A percentile compares a stretch with the other conserved stretches of the same genome.
These are phyloP conservation scores for Carex myosuroides DNA, from an alignment of 176 grass and related monocot species.

Conservation along the genomic window DNA sequence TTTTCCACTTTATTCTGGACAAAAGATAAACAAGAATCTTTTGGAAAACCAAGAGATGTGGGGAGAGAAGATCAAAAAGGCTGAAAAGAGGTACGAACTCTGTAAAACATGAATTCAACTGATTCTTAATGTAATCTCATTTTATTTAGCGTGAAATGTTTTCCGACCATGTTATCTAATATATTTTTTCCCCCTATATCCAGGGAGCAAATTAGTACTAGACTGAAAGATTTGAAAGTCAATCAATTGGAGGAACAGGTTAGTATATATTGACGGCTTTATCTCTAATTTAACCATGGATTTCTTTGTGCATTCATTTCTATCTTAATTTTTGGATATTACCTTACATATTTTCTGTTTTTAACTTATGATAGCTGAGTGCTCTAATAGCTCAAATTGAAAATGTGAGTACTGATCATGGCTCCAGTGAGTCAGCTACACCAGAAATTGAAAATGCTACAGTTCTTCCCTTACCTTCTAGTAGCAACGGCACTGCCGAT, in stretches of 20 bases:
- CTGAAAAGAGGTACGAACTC: slow-evolving; percentile 53
- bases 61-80: slow-evolving; percentile 46
- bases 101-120: not conserved
- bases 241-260: slow-evolving; percentile 77
- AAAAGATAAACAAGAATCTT: slow-evolving; percentile 66
- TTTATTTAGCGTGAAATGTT: slow-evolving; percentile 7
- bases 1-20: not conserved
- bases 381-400: slow-evolving; percentile 61
- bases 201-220: slow-evolving; percentile 61
- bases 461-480: slow-evolving; percentile 29
- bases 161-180: not conserved
- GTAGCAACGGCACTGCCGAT: not conserved
- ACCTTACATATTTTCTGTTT: slow-evolving; percentile 7
- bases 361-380: slow-evolving; percentile 35
- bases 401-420: slow-evolving; percentile 21
- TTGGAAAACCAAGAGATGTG: slow-evolving; percentile 69
- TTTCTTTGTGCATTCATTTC: not conserved
- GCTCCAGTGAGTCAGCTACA: slow-evolving; percentile 17
- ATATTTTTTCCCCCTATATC: slow-evolving; percentile 16
- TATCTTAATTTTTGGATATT: not conserved
- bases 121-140: slow-evolving; percentile 11
- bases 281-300: slow-evolving; percentile 6
- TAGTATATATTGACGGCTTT: slow-evolving; percentile 15
- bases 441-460: slow-evolving; percentile 35
- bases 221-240: slow-evolving; percentile 64